Percentiles rank a stretch among this genome's conserved stretches.
Evolutionary conservation across 345 rosid species (phyloP).

Genomic region (Populus ilicifolia): DNA sequence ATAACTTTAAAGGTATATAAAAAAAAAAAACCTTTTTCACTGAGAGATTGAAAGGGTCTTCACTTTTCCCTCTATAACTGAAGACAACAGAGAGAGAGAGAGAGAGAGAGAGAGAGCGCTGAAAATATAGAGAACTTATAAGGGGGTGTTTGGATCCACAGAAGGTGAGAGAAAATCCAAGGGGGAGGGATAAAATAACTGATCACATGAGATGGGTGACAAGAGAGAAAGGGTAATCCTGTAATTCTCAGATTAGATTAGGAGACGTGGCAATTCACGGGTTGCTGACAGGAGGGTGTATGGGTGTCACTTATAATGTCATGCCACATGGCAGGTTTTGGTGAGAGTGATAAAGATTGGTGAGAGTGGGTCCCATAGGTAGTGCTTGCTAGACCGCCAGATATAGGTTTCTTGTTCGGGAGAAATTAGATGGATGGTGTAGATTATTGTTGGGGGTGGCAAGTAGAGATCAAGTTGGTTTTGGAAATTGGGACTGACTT

Average conservation of each 20-base stretch:
- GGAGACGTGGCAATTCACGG: slow-evolving; percentile 29
- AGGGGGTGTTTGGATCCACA: slow-evolving; percentile 29
- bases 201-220: slow-evolving; percentile 30
- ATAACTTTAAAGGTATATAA: neutral
- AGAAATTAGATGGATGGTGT: slow-evolving; percentile 10
- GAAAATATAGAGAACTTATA: neutral
- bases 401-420: slow-evolving; percentile 2
- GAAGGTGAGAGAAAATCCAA: slow-evolving; percentile 7
- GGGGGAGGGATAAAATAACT: slow-evolving; percentile 16
- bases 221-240: slow-evolving; percentile 8
- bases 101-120: neutral
- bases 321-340: slow-evolving; percentile 26
- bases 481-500: neutral
- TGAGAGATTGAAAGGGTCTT: slow-evolving; percentile 5
- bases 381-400: neutral
- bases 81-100: slow-evolving; percentile 14
- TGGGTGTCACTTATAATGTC: slow-evolving; percentile 7
- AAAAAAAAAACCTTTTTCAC: slow-evolving; percentile 32
- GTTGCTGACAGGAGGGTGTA: neutral
- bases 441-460: neutral
- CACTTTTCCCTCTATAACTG: neutral
- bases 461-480: slow-evolving; percentile 9
- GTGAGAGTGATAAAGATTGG: neutral
- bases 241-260: neutral
- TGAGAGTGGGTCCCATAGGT: neutral